These are phyloP conservation scores for Aspergillus baeticus DNA, from an alignment of 495 filamentous ascomycete genomes.

Conservation along the genomic window DNA sequence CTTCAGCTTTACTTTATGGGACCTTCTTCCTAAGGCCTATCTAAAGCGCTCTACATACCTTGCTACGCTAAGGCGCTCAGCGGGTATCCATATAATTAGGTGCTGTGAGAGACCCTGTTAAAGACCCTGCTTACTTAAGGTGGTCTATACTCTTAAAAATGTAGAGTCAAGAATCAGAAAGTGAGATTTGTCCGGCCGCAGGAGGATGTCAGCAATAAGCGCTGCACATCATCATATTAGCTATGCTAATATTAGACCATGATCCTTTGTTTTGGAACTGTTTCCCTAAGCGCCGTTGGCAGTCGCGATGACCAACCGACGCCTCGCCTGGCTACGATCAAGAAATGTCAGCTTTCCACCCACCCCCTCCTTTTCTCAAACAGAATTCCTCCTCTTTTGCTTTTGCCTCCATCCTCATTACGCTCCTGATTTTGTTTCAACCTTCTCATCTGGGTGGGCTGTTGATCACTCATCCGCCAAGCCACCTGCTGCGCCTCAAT, in stretches of 20 bases:
- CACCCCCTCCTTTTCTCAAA: not conserved
- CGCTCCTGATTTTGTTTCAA: not conserved
- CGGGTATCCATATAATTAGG: too few relatives aligned
- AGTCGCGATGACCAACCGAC: not conserved
- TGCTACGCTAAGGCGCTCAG: too few relatives aligned
- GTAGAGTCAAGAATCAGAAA: too few relatives aligned
- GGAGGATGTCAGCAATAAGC: not conserved
- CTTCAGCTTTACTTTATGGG: too few relatives aligned
- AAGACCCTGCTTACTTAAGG: too few relatives aligned
- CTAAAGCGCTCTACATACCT: too few relatives aligned
- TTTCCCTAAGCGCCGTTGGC: slow-evolving; percentile 5
- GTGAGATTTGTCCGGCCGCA: too few relatives aligned
- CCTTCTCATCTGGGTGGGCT: not conserved
- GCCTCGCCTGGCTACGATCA: not conserved
- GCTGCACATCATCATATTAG: not conserved
- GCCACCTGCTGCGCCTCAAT: slow-evolving; percentile 24
- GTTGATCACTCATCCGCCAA: slow-evolving; percentile 15
- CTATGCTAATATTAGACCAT: too few relatives aligned
- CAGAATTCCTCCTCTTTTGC: not conserved
- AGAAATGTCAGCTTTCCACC: not conserved
- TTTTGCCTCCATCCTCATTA: not conserved
- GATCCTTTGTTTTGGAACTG: not conserved
- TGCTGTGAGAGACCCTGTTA: too few relatives aligned
- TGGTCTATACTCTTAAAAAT: too few relatives aligned
- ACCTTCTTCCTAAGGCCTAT: too few relatives aligned